These are phyloP conservation scores for Picea sitchensis DNA, from an alignment of 75 land plant species.

Conservation along the genomic window DNA sequence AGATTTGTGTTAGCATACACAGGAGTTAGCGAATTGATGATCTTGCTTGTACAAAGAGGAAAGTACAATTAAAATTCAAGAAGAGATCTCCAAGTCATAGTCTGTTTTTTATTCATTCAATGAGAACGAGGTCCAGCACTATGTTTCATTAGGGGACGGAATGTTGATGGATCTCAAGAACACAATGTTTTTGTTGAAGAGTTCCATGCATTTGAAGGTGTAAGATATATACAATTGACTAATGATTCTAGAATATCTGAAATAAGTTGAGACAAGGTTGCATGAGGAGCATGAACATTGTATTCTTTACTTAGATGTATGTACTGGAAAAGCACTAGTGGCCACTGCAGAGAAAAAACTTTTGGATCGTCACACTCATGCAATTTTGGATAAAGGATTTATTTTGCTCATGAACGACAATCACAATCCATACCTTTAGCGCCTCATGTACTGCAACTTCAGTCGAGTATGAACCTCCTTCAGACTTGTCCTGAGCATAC, in stretches of 20 bases:
- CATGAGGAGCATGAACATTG: constrained; percentile 98
- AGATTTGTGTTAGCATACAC: no score
- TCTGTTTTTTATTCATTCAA: no score
- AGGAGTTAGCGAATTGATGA: no score
- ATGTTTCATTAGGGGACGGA: no score
- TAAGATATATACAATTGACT: constrained; percentile 89
- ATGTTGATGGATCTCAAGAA: no score
- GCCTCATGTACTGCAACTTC: constrained; percentile 46
- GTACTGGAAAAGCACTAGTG: constrained; percentile 78
- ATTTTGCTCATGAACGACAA: constrained; percentile 80
- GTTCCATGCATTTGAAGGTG: constrained; percentile 96
- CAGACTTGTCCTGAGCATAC: no score
- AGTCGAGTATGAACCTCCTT: no score
- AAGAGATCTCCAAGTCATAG: no score
- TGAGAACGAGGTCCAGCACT: no score
- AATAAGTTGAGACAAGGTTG: constrained; percentile 91
- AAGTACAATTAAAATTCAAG: no score
- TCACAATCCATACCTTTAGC: constrained; percentile 75
- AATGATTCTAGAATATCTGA: constrained; percentile 93
- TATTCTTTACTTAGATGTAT: constrained; percentile 78
- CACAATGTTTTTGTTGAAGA: constrained; percentile 26
- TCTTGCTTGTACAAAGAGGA: no score
- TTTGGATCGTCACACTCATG: constrained; percentile 79
- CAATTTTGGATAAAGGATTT: constrained; percentile 56
- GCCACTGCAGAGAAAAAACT: constrained; percentile 87